Conservation (phyloP, 2,329 filamentous ascomycete species). For the Parastagonospora avenae region DNA sequence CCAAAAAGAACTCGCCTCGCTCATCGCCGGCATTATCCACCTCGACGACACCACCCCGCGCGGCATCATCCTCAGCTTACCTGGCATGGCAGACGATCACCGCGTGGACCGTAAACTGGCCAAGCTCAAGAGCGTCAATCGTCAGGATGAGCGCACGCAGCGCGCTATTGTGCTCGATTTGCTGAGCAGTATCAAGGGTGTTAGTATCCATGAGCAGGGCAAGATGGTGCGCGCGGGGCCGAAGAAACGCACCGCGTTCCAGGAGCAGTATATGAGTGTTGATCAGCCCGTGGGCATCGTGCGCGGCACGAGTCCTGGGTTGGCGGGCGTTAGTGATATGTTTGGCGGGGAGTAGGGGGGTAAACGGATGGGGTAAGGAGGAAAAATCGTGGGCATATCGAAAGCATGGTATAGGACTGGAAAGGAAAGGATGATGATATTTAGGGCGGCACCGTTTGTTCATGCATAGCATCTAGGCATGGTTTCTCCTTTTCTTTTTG, state of each 20-base stretch:
- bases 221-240: slow-evolving; percentile 63
- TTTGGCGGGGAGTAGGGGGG: slow-evolving; percentile 34
- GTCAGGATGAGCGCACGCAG: slow-evolving; percentile 73
- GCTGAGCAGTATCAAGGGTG: slow-evolving; percentile 82
- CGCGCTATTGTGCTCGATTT: slow-evolving; percentile 82
- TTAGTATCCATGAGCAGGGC: slow-evolving; percentile 92
- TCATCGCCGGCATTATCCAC: slow-evolving; percentile 85
- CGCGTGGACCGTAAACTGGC: slow-evolving; percentile 65
- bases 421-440: background rate
- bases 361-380: background rate
- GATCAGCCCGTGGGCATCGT: slow-evolving; percentile 46
- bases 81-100: slow-evolving; percentile 68
- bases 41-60: slow-evolving; percentile 77
- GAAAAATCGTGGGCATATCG: background rate
- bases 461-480: background rate
- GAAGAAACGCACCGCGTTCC: slow-evolving; percentile 39
- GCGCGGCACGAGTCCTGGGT: slow-evolving; percentile 46
- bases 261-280: slow-evolving; percentile 51
- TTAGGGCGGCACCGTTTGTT: too few species aligned
- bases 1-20: slow-evolving; percentile 85
- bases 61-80: slow-evolving; percentile 77
- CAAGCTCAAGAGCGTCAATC: slow-evolving; percentile 46
- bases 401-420: background rate
- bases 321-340: slow-evolving; percentile 54
- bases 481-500: background rate